A percentile compares a stretch with the other conserved stretches of the same genome.
Conservation (phyloP, 495 filamentous ascomycete species). For the Haplographium delicatum region DNA sequence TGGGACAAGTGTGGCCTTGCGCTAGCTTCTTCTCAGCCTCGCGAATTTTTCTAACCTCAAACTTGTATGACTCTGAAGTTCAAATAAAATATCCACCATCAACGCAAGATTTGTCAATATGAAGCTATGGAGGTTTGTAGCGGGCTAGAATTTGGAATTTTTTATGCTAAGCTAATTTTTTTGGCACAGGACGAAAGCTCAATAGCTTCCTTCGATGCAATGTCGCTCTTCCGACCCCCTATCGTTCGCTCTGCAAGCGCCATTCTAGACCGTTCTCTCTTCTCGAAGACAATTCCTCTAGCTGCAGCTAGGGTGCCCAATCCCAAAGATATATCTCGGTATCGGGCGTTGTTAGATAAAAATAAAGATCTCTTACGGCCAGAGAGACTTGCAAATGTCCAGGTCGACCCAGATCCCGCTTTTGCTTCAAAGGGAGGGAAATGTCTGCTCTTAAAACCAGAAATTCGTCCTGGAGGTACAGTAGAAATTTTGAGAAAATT, state of each 20-base stretch:
- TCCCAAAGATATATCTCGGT: conserved; percentile 60
- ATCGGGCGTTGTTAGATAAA: conserved; percentile 53
- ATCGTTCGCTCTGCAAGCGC: conserved; percentile 62
- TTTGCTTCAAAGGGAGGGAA: conserved; percentile 52
- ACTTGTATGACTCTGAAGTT: conserved; percentile 9
- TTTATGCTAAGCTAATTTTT: no score
- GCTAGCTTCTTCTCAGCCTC: conserved; percentile 14
- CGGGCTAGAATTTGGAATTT: no score
- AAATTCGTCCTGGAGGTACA: conserved; percentile 62
- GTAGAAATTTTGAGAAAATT: background rate
- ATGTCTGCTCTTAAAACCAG: conserved; percentile 68
- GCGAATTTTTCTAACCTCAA: conserved; percentile 2
- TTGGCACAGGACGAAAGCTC: conserved; percentile 11
- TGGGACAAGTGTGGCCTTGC: background rate
- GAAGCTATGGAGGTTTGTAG: conserved; percentile 20
- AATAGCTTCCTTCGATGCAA: conserved; percentile 4
- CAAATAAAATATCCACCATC: background rate
- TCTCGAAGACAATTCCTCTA: conserved; percentile 66
- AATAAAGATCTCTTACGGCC: conserved; percentile 52
- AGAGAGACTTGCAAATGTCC: conserved; percentile 51
- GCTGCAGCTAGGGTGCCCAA: conserved; percentile 77
- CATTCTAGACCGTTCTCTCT: conserved; percentile 83
- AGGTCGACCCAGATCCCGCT: conserved; percentile 46
- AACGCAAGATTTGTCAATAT: conserved; percentile 8
- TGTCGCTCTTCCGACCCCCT: conserved; percentile 63